These are phyloP conservation scores for Cerrena zonata DNA, from an alignment of 1,284 basidiomycete genomes.

Conservation along the genomic window DNA sequence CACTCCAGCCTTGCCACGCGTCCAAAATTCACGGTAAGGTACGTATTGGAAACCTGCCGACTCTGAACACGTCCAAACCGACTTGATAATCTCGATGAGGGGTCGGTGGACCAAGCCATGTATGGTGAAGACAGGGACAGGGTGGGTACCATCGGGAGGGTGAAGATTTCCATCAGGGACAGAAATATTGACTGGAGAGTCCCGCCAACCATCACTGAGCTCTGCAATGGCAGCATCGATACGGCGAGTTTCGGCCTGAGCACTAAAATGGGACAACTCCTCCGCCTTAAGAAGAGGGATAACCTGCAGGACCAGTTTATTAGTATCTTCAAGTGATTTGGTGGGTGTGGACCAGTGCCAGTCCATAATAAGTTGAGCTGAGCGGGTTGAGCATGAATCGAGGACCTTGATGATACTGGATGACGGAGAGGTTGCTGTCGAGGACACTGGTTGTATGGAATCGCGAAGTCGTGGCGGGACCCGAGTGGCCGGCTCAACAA, in stretches of 20 bases:
- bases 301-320: constrained; percentile 24
- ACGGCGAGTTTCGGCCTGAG: background rate
- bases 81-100: constrained; percentile 1
- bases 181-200: background rate
- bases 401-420: background rate
- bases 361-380: constrained; percentile 18
- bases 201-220: constrained; percentile 2
- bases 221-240: background rate
- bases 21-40: constrained; percentile 3
- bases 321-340: constrained; percentile 21
- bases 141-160: background rate
- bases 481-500: background rate
- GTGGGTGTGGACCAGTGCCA: constrained; percentile 18
- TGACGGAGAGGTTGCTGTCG: background rate
- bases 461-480: background rate
- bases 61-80: background rate
- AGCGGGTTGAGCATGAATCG: constrained; percentile 8
- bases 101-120: constrained; percentile 2
- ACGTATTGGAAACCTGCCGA: background rate
- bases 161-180: constrained; percentile 4
- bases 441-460: background rate
- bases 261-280: constrained; percentile 1
- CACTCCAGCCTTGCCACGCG: background rate
- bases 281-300: constrained; percentile 11
- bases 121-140: constrained; percentile 2